Evolutionary conservation across 106 monocot species (phyloP), one percentile per base, ranked within the genome.

Genomic region (Hemerocallis citrina): DNA sequence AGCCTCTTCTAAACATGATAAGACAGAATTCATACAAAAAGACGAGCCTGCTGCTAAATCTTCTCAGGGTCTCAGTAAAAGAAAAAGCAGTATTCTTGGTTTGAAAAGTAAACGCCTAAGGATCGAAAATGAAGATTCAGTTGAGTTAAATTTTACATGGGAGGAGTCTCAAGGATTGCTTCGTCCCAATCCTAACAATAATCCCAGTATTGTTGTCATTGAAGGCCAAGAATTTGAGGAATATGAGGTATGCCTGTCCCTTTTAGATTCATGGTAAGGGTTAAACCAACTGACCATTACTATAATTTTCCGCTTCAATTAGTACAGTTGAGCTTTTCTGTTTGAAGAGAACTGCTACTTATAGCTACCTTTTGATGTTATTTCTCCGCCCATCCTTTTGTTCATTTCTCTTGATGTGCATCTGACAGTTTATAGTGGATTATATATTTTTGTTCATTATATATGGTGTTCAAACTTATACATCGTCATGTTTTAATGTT

Each of bases 141-240:
- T 82, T 71, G 79, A 89, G 66, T 64, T 93, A 38, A 93, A 82
- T 39, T 27, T 93, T 19, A 85, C 88, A 30, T 93, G 93, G 93
- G 93, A 93, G 35, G 89, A 85, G 60, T 85, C 93, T 60, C 93
- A 93, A 68, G 79, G 75, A 39, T 75, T 93, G 17, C 68, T 93
- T 17, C 78, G 89, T 9, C 81, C 88, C 34, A 71, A 84, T 66
- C 73, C 79, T 50, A 79, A 75, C 29, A 42, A 41, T 59, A 48
- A 55, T 67, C 77, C 79, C 24, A 69, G 58, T 57, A 52, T 89
- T 61, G 72, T 76, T 9, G 57, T 85, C 2, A 72, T 89, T 67
- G 93, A 93, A 24, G 93, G 93, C 22, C 66, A 77, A 77, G 88
- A 93, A 57, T 68, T 93, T 75, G 93, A 93, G 55, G 93, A 93